Evolutionary conservation across 176 grass and related monocot genomes (phyloP), one percentile per base, ranked within the genome.

Genomic region (sorghum (Sorghum bicolor)): DNA sequence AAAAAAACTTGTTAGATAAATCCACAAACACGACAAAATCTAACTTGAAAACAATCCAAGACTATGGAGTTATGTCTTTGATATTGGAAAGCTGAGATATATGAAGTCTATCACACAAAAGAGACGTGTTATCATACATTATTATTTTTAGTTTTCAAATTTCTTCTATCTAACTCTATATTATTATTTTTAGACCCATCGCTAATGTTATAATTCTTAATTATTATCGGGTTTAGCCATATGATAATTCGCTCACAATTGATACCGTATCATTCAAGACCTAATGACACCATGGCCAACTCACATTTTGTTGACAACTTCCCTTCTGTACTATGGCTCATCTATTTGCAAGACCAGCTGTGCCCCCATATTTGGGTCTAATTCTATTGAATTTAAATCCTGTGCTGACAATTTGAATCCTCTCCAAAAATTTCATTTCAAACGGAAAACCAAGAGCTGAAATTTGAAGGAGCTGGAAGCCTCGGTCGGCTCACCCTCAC

Each of bases 401-500:
- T 62, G 25, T 0, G 58, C 60, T 28, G 4, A 28, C 60, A 13
- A 25, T 0, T 52, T 33, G 30, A 19, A 57, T 34, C 6, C 10
- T 20, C 24, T 43, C 12, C 39, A 28, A 77, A 86, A 74, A 58
- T 19, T 82, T 69, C 67, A 79, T 26, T 82, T 77, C 67, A 79
- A 84, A 84, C 8, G 7, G 2, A 19, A 44, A 55, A 45, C n/a
- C 11, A 41, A 61, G 67, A 79, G 22, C 19, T 5, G 34, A 68
- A 87, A 71, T 87, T 83, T 67, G 86, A 78, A 88, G 36, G 20
- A 68, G 77, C 71, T 78, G 34, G 33, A 60, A 82, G 67, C 48
- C 39, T 73, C 79, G 79, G 68, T 81, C 79, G 31, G 32, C 25
- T 58, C 88, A 80, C 66, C 65, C 25, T 58, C 88, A 80, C 66